phyloP scores from a whole-genome alignment of 2,329 filamentous ascomycete species.

The Sporothrix pallida region DNA sequence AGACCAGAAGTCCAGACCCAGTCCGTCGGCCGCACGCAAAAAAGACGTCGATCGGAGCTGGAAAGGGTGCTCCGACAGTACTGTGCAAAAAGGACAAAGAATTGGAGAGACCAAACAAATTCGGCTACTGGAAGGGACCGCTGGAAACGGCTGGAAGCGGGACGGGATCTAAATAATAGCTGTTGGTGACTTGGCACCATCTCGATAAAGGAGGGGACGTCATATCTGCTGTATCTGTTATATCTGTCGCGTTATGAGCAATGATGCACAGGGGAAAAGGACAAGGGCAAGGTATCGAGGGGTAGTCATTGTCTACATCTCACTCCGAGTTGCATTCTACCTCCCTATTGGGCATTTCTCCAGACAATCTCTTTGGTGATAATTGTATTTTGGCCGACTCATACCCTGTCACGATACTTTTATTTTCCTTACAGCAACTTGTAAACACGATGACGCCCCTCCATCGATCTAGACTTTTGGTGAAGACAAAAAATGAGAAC shows the following conservation, averaged over 20 bases:
- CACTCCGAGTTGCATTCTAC: background rate
- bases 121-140: no score
- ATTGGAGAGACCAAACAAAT: no score
- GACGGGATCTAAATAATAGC: background rate
- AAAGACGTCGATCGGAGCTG: constrained; percentile 18
- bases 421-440: background rate
- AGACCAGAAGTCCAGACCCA: background rate
- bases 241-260: no score
- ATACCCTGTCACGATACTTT: background rate
- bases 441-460: constrained; percentile 10
- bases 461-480: constrained; percentile 17
- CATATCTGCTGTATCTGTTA: background rate
- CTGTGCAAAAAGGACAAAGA: background rate
- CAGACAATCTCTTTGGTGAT: background rate
- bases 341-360: background rate
- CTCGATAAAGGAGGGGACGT: constrained; percentile 2
- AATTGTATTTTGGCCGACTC: background rate
- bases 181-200: constrained; percentile 3
- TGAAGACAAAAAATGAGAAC: background rate
- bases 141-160: background rate
- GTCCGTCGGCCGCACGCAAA: background rate
- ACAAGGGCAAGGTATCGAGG: background rate
- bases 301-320: no score
- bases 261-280: constrained; percentile 10
- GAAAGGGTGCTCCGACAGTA: constrained; percentile 7